A percentile compares a stretch with the other conserved stretches of the same genome.
phyloP scores from a whole-genome alignment of 345 rosid genomes.

The Linum trigynum region DNA sequence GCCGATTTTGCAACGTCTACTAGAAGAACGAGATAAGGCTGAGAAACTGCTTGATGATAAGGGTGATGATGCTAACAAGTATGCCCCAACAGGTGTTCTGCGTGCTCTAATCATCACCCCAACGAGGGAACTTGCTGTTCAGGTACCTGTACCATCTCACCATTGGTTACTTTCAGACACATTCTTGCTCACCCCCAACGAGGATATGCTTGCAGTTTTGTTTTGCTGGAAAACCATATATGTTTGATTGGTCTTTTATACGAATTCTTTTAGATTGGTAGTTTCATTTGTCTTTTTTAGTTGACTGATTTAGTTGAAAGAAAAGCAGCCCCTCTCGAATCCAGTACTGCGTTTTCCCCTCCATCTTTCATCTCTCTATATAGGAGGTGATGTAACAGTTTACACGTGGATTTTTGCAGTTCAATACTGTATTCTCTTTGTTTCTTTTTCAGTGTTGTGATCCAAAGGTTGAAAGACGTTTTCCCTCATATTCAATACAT shows the following conservation, averaged over 20 bases:
- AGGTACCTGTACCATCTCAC: constrained; percentile 32
- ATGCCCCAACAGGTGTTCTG: constrained; percentile 57
- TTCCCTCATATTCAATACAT: too few species aligned
- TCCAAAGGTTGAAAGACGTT: too few species aligned
- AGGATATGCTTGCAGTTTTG: not conserved
- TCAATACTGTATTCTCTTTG: too few species aligned
- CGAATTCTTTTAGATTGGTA: too few species aligned
- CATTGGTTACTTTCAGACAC: not conserved
- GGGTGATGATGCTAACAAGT: constrained; percentile 52
- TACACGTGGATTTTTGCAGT: not conserved
- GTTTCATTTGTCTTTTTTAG: not conserved
- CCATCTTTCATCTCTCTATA: not conserved
- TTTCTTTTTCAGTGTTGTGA: too few species aligned
- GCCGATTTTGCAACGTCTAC: constrained; percentile 84
- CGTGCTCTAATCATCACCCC: constrained; percentile 96
- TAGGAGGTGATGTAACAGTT: not conserved
- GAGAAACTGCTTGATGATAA: constrained; percentile 35
- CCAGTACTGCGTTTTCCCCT: not conserved
- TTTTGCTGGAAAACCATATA: not conserved
- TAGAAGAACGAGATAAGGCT: constrained; percentile 74
- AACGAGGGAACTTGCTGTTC: constrained; percentile 89
- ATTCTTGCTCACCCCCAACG: not conserved
- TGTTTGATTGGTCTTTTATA: too few species aligned
- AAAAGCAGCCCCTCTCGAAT: not conserved
- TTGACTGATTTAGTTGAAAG: not conserved